A percentile compares a stretch with the other conserved stretches of the same genome.
Conservation (phyloP, 306 rosid species). For the peach (Prunus persica) region Prunus_persica_NCBIv2 NC_034012.1:7371501-7372000, state of each 20-base stretch:
- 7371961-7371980: background rate
- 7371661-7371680: no score
- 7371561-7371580: background rate
- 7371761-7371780: constrained; percentile 34
- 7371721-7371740: no score
- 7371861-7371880: background rate
- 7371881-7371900: background rate
- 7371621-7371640: no score
- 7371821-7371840: constrained; percentile 8
- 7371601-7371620: no score
- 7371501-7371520: rapidly evolving
- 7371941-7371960: background rate
- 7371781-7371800: no score
- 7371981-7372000: constrained; percentile 97
- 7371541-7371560: background rate
- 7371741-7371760: background rate
- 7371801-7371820: no score
- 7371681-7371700: no score
- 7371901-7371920: background rate
- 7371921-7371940: background rate
- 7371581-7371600: no score
- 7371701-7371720: no score
- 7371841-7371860: background rate
- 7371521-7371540: background rate
- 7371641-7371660: no score